Evolutionary conservation across 495 filamentous ascomycete genomes (phyloP), one percentile per base, ranked within the genome.

Genomic region (Hypoxylon perforatum): DNA sequence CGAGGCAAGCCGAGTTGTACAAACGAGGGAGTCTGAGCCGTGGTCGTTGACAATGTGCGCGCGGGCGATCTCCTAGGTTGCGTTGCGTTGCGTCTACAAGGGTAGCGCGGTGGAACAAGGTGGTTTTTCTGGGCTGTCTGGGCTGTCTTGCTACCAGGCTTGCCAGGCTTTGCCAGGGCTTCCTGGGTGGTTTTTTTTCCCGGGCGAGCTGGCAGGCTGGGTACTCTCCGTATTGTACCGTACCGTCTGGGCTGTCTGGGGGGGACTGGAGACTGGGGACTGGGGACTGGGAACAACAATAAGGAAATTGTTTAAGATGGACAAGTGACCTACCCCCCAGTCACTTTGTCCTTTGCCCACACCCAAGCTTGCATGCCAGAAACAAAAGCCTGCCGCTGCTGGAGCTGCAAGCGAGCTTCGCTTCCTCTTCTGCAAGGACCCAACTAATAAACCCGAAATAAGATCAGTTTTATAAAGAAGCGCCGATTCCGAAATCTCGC

Each of bases 91-190:
- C 15, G 15, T 9, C 71, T 69, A 61, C 55, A 53, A 68, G 70
- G 69, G 66, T 74, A 69, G 68, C 63, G 59, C 59, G 44, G 62
- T 69, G 70, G 68, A 72, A 72, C 71, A 72, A 49, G 57, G 69
- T 63, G 67, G 61, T 69, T 15, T 45, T 3, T 57, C 50, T 52
- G n/a, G n/a, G n/a, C n/a, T n/a, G n/a, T n/a, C n/a, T n/a, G n/a
- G n/a, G n/a, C n/a, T n/a, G n/a, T 38, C 60, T 33, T 5, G 30
- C 30, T 33, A 33, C 50, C 60, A 39, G 36, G 36, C 3, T 52
- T 57, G 35, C 59, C 53, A 53, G 65, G 70, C n/a, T n/a, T n/a
- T n/a, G n/a, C n/a, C n/a, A 33, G 30, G 30, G 60, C 65, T 52
- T 63, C 69, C 54, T 49, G 41, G 68, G 59, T 51, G 25, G 39